Evolutionary conservation across 2,329 filamentous ascomycete species (phyloP).

Genomic region (Colletotrichum sidae): DNA sequence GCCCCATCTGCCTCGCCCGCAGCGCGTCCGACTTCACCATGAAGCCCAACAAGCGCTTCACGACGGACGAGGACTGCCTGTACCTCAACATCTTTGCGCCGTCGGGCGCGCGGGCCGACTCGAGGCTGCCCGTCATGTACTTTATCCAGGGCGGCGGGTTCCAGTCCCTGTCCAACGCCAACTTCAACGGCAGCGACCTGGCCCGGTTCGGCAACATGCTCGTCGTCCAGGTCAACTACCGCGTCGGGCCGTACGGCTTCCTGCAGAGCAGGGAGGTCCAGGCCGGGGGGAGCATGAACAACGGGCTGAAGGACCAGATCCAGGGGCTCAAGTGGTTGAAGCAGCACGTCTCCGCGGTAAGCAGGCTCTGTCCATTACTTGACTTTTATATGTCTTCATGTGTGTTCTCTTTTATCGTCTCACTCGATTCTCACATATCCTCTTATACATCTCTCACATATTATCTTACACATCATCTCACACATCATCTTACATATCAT

Average conservation of each 20-base stretch:
- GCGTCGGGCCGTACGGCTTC: constrained; percentile 80
- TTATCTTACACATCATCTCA: no score
- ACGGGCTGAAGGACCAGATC: constrained; percentile 77
- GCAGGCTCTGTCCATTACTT: no score
- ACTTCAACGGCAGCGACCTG: constrained; percentile 34
- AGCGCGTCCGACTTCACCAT: constrained; percentile 40
- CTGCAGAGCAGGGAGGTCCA: constrained; percentile 65
- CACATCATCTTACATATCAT: no score
- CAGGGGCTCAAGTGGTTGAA: constrained; percentile 78
- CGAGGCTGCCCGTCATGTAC: constrained; percentile 72
- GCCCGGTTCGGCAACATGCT: constrained; percentile 62
- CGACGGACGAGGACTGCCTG: constrained; percentile 73
- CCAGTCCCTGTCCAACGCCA: constrained; percentile 57
- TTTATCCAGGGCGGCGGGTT: constrained; percentile 72
- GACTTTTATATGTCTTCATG: neutral
- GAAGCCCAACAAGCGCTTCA: constrained; percentile 39
- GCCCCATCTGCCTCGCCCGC: constrained; percentile 34
- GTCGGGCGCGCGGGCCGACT: constrained; percentile 58
- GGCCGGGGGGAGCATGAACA: constrained; percentile 67
- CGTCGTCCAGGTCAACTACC: constrained; percentile 81
- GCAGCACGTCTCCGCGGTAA: constrained; percentile 64
- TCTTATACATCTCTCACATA: no score
- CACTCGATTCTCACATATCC: no score
- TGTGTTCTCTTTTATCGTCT: no score
- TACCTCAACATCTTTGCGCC: constrained; percentile 75